Base-by-base conservation (phyloP, 345 rosid genomes). In the thale cress (Arabidopsis thaliana) region DNA sequence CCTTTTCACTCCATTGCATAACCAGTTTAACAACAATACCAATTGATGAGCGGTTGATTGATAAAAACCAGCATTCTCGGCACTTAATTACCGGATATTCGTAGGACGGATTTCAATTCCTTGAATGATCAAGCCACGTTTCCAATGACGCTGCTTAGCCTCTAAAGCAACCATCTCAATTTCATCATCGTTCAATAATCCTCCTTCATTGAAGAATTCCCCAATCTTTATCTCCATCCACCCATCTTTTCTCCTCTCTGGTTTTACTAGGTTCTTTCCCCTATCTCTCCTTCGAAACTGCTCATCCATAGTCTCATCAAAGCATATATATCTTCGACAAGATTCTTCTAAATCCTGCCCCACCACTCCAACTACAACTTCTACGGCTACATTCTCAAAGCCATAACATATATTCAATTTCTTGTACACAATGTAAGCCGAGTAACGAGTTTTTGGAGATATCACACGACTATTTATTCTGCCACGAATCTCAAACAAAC, bases 321-420 rank as follows among this genome's bases (percentile, higher is more conserved):
- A 61, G n/a, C 64, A 60, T 52, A 76, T 6, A 44, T 51, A 36
- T 42, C 41, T 51, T 4, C 8, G 53, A 42, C 33, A 51, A 51
- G 14, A 37, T 11, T 59, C 48, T 6, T 59, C 44, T 20, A 36
- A 37, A 20, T 36, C 4, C 13, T 75, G 6, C 1, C 56, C 73
- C 41, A 75, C 74, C 14, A 59, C 56, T 59, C 68, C 74, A 50
- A 75, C 69, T n/a, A 41, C 28, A 76, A 53, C 79, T 60, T 68
- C 79, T 36, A 69, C 25, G 4, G 57, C 41, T 13, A 32, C 38
- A 12, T 60, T 55, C 24, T 41, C n/a, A 51, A 75, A 68, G 0
- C 79, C 67, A 3, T 12, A 11, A 46, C 60, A 48, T 2, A 0
- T 9, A 5, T 67, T 32, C 14, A 0, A 22, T 61, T 22, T 28